Evolutionary conservation across 2,329 filamentous ascomycete species (phyloP), one percentile per base, ranked within the genome.

Genomic region (Blastomyces emzantsi): DNA sequence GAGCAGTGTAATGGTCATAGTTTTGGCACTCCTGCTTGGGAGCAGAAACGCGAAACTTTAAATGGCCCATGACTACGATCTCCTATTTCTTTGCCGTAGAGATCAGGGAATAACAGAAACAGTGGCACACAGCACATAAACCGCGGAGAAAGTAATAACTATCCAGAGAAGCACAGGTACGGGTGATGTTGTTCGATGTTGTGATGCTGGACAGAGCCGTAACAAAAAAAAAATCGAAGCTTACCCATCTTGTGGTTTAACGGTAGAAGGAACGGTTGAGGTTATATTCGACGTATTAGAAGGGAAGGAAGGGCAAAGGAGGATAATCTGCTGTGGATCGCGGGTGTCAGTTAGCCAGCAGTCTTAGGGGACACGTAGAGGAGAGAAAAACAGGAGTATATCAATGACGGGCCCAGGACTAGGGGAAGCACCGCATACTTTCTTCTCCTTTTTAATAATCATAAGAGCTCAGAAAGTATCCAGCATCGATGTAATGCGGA

Each of bases 221-320:
- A 41, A 43, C 36, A 22, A 30, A 4, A 45, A 47, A 39, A 11
- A 59, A 59, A 59, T 45, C 39, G 25, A 30, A 62, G 72, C 75
- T 76, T 77, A 77, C 75, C 75, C 75, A 77, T 77, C 63, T 57
- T 66, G 64, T 33, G 63, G 64, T 59, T 60, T 41, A 64, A 61
- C 25, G 65, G 66, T 62, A 66, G 65, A 56, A 56, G n/a, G 30
- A 64, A 51, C 60, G 49, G 62, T 66, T 65, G 19, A 60, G 28
- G 19, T 17, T n/a, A 55, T 62, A 63, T 41, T 25, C n/a, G 65
- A 52, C 61, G 62, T 55, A 63, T 47, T 60, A 62, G 61, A 64
- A 68, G 67, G 63, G 39, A 22, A 47, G n/a, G 11, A 43, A n/a
- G 39, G 15, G 39, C 8, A n/a, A 49, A 60, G 67, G 69, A 63